Evolutionary conservation across 805 yeast species (phyloP).

Genomic region (Candida ulmi): DNA sequence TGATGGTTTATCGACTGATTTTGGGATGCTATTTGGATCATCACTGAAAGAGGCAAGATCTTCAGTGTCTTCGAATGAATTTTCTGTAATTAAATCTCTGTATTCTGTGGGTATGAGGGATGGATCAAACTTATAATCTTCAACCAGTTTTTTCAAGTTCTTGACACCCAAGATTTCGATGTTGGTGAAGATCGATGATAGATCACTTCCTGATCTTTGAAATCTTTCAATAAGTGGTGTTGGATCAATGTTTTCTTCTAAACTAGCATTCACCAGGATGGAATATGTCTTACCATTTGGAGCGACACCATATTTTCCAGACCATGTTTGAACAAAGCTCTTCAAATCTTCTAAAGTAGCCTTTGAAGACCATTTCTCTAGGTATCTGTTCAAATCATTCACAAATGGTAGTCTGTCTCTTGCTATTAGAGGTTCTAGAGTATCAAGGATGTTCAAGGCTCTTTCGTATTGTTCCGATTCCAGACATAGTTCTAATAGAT

Average conservation of each 20-base stretch:
- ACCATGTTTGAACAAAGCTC: slow-evolving; percentile 31
- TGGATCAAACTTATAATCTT: slow-evolving; percentile 13
- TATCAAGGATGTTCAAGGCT: slow-evolving; percentile 61
- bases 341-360: slow-evolving; percentile 38
- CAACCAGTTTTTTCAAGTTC: slow-evolving; percentile 28
- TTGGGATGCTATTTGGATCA: slow-evolving; percentile 22
- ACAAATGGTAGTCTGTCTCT: slow-evolving; percentile 42
- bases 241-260: slow-evolving; percentile 17
- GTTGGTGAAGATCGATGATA: slow-evolving; percentile 12
- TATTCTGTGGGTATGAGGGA: slow-evolving; percentile 30
- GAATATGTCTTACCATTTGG: slow-evolving; percentile 59
- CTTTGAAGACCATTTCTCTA: slow-evolving; percentile 35
- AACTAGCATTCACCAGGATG: slow-evolving; percentile 35
- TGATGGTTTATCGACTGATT: slow-evolving; percentile 44
- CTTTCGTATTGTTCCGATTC: slow-evolving; percentile 59
- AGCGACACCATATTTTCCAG: slow-evolving; percentile 24
- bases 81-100: slow-evolving; percentile 20
- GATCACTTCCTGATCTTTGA: slow-evolving; percentile 23
- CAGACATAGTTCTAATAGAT: slow-evolving; percentile 73
- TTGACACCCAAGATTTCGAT: slow-evolving; percentile 50
- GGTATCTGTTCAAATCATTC: slow-evolving; percentile 64
- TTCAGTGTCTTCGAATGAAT: slow-evolving; percentile 1
- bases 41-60: slow-evolving; percentile 1
- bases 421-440: slow-evolving; percentile 46
- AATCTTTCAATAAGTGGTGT: slow-evolving; percentile 22